Conservation (phyloP, 164 flowering plant genomes). For the Aristolochia contorta region DNA sequence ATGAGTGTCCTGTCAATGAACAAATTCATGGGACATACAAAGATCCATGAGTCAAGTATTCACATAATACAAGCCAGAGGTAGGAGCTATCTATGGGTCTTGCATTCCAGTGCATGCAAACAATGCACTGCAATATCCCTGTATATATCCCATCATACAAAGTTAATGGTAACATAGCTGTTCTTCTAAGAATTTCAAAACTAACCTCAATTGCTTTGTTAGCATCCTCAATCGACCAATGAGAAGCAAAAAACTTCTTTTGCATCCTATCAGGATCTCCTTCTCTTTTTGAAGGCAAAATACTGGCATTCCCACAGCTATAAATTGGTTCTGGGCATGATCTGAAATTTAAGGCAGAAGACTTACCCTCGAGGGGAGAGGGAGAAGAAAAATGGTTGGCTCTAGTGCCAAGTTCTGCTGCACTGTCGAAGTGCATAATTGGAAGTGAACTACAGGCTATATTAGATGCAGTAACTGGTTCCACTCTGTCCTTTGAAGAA, state of each 20-base stretch:
- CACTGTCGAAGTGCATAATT: constrained; percentile 31
- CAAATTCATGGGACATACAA: too few relatives aligned
- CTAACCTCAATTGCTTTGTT: constrained; percentile 64
- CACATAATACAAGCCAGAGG: too few relatives aligned
- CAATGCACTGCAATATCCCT: too few relatives aligned
- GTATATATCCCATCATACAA: too few relatives aligned
- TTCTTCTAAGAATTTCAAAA: constrained; percentile 1
- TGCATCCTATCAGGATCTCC: constrained; percentile 10
- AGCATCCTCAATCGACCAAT: constrained; percentile 58
- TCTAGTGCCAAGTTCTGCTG: constrained; percentile 5
- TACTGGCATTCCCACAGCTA: constrained; percentile 11
- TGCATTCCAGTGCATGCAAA: too few relatives aligned
- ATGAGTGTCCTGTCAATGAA: too few relatives aligned
- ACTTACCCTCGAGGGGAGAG: constrained; percentile 11
- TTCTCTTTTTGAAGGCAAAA: constrained; percentile 14
- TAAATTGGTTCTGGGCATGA: constrained; percentile 37
- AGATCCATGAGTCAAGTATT: too few relatives aligned
- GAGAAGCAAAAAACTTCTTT: constrained; percentile 37
- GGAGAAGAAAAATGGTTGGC: constrained; percentile 1
- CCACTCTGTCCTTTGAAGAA: constrained; percentile 20
- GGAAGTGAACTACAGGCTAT: constrained; percentile 43
- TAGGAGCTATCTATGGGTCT: too few relatives aligned
- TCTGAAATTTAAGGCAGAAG: constrained; percentile 13
- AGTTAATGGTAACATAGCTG: too few relatives aligned
- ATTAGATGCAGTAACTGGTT: constrained; percentile 22